phyloP scores from a whole-genome alignment of 352 stramenopile species.

The Globisporangium uncinulatum region DNA sequence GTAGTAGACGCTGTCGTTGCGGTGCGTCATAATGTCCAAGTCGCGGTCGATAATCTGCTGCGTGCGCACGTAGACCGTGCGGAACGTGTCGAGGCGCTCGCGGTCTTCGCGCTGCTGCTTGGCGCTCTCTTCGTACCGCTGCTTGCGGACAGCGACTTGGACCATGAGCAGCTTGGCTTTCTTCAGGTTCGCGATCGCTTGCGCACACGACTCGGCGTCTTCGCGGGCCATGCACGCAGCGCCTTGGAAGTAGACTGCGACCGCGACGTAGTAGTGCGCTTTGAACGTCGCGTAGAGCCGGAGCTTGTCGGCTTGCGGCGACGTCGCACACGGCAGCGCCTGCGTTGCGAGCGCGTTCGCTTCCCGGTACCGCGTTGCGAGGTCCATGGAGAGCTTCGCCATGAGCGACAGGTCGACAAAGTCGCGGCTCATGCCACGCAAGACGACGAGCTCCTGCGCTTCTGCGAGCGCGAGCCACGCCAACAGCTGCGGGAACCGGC shows the following conservation, averaged over 20 bases:
- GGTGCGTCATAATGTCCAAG: conserved; percentile 58
- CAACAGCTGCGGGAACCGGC: conserved; percentile 39
- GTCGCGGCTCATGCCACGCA: conserved; percentile 52
- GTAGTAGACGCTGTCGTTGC: conserved; percentile 71
- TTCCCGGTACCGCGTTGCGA: conserved; percentile 45
- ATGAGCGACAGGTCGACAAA: conserved; percentile 63
- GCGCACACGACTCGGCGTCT: conserved; percentile 36
- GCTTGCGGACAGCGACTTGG: conserved; percentile 23
- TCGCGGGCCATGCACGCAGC: conserved; percentile 47
- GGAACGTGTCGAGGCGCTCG: conserved; percentile 27
- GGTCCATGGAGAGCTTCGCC: conserved; percentile 55
- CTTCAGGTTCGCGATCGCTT: conserved; percentile 60
- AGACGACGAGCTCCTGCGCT: conserved; percentile 59
- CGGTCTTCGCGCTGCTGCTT: conserved; percentile 27
- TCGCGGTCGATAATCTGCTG: conserved; percentile 64
- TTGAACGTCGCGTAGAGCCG: conserved; percentile 54
- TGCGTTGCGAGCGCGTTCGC: conserved; percentile 22
- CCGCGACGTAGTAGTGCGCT: conserved; percentile 44
- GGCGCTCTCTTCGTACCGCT: conserved; percentile 35
- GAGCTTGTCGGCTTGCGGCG: conserved; percentile 30
- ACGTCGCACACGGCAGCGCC: conserved; percentile 32
- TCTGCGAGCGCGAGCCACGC: conserved; percentile 55
- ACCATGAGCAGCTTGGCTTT: conserved; percentile 33
- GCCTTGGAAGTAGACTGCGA: conserved; percentile 62
- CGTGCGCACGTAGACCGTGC: conserved; percentile 41